Evolutionary conservation across 768 basidiomycete genomes (phyloP), one percentile per base, ranked within the genome.

Genomic region (Trametopsis cervina): DNA sequence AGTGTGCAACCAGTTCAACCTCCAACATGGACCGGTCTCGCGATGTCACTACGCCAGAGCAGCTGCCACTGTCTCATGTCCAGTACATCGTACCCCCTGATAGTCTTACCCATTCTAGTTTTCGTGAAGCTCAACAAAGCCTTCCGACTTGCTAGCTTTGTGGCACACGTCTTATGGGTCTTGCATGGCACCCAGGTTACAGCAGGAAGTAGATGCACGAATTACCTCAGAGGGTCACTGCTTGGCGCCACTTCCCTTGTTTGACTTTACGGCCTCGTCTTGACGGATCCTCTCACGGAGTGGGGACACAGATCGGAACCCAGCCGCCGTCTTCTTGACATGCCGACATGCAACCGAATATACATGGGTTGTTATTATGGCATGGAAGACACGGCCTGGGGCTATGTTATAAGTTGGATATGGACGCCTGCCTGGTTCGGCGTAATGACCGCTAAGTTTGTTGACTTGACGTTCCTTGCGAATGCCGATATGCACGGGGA

Each of bases 391-490:
- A n/a, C n/a, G n/a, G 20, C 12, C 2, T 38, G 26, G 42, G 12
- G 23, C 33, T 39, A 41, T 1, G 1, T 42, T 3, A 17, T 53
- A 21, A 54, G 57, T 4, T 55, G 53, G 15, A 24, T 42, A n/a
- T 57, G 57, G 57, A 49, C 50, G 20, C 44, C 41, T 15, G 37
- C 33, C 9, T 57, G 54, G 51, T 37, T 54, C 18, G 44, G 39
- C 15, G 40, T 11, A 6, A 36, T 51, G 36, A 42, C 33, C 1
- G 40, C 51, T 17, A 13, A 37, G 23, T 57, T 47, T 17, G 18
- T 29, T 13, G 46, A 41, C 24, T 47, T 36, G 46, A 10, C 37
- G 10, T 10, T 47, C 10, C 20, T 6, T 13, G 46, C 46, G 6
- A 38, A 38, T 7, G 17, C 39, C 24, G 46, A 25, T 4, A 44